Evolutionary conservation across 1,284 basidiomycete genomes (phyloP).

Genomic region (Takashimella koratensis): DNA sequence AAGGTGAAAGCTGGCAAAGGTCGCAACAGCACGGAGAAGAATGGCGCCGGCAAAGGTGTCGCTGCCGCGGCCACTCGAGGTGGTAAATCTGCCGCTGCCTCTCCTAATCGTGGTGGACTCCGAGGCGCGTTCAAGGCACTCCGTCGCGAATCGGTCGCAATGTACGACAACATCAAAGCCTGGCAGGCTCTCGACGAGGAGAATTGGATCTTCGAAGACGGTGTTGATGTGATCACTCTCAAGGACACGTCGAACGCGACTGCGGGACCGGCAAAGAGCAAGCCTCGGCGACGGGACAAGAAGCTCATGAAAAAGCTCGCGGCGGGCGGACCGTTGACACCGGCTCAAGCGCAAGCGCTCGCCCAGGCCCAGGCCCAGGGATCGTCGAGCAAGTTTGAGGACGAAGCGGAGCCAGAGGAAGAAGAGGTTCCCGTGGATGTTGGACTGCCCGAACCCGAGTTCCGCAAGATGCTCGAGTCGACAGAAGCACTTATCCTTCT

Average conservation of each 20-base stretch:
- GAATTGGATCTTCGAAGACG: constrained; percentile 1
- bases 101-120: neutral
- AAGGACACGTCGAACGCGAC: neutral
- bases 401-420: constrained; percentile 3
- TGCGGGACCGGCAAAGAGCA: neutral
- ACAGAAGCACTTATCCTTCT: constrained; percentile 10
- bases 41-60: neutral
- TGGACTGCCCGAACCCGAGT: constrained; percentile 4
- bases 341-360: neutral
- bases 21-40: neutral
- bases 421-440: constrained; percentile 4
- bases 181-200: constrained; percentile 8
- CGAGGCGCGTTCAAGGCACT: neutral
- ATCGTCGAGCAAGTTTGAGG: neutral
- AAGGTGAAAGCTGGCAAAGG: neutral
- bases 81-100: neutral
- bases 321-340: neutral
- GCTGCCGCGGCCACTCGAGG: neutral
- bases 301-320: neutral
- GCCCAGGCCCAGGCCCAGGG: neutral
- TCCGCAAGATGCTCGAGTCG: constrained; percentile 6
- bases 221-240: neutral
- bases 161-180: constrained; percentile 8
- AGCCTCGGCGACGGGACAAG: neutral
- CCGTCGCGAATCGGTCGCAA: neutral